These are phyloP conservation scores for Vaccinium myrtillus DNA, from an alignment of 148 eudicot genomes.

Conservation along the genomic window DNA sequence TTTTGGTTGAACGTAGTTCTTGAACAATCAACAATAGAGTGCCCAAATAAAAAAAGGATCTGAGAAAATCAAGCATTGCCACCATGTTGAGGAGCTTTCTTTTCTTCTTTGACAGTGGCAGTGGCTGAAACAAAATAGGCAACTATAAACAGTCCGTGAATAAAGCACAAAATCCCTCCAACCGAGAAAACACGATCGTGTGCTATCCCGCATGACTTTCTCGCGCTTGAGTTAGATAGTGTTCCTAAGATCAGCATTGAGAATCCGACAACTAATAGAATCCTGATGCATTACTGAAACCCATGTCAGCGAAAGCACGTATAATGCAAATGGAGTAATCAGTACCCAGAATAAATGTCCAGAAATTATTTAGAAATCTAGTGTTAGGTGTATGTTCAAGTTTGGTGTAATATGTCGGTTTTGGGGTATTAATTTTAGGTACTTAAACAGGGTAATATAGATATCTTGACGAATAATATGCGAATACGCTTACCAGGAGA, in stretches of 20 bases:
- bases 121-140: constrained; percentile 49
- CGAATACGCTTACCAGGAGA: constrained; percentile 54
- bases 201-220: constrained; percentile 47
- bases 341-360: not conserved
- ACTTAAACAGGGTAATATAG: not conserved
- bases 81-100: constrained; percentile 21
- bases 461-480: not conserved
- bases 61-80: not conserved
- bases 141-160: constrained; percentile 53
- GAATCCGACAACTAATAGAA: constrained; percentile 59
- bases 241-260: constrained; percentile 48
- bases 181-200: constrained; percentile 42
- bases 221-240: constrained; percentile 43
- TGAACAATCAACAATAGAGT: not conserved
- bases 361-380: not conserved
- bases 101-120: constrained; percentile 30
- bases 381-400: not conserved
- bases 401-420: not conserved
- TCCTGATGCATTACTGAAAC: constrained; percentile 35
- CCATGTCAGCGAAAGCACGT: not conserved
- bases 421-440: not conserved
- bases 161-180: constrained; percentile 60
- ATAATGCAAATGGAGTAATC: not conserved
- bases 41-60: not conserved
- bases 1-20: not conserved